Percentiles rank a stretch among this genome's conserved stretches.
phyloP scores from a whole-genome alignment of 2,329 filamentous ascomycete species.

The Colletotrichum filicis region DNA sequence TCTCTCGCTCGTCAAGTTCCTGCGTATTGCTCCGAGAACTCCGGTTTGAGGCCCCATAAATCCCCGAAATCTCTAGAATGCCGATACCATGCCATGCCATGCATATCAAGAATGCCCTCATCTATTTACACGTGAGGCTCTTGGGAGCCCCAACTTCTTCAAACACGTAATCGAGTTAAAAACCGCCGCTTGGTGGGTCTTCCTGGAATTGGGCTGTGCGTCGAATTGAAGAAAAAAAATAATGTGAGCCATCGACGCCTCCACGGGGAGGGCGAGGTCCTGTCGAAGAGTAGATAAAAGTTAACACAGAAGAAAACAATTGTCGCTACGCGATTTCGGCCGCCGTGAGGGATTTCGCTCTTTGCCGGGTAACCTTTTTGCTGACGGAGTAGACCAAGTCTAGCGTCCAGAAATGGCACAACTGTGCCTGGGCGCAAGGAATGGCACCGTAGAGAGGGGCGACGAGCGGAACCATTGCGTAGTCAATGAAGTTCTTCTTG shows the following conservation, averaged over 20 bases:
- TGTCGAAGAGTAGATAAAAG: conserved; percentile 15
- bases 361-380: conserved; percentile 71
- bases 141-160: conserved; percentile 45
- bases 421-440: conserved; percentile 73
- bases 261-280: neutral
- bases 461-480: conserved; percentile 73
- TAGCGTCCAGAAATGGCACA: conserved; percentile 77
- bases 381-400: conserved; percentile 78
- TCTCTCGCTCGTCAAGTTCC: conserved; percentile 41
- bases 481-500: conserved; percentile 69
- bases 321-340: conserved; percentile 56
- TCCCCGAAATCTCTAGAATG: conserved; percentile 57
- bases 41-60: conserved; percentile 51
- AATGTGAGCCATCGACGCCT: conserved; percentile 21
- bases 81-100: conserved; percentile 60
- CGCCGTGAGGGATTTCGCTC: conserved; percentile 55
- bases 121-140: conserved; percentile 58
- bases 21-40: conserved; percentile 59
- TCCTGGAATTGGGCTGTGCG: conserved; percentile 37
- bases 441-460: conserved; percentile 76
- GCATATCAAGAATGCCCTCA: conserved; percentile 60
- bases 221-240: conserved; percentile 39
- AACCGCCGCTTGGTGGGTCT: conserved; percentile 36
- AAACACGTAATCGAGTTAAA: conserved; percentile 37
- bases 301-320: conserved; percentile 30